Percentiles rank a stretch among this genome's conserved stretches.
Conservation (phyloP, 106 monocot species). For the Vanilla planifolia region DNA sequence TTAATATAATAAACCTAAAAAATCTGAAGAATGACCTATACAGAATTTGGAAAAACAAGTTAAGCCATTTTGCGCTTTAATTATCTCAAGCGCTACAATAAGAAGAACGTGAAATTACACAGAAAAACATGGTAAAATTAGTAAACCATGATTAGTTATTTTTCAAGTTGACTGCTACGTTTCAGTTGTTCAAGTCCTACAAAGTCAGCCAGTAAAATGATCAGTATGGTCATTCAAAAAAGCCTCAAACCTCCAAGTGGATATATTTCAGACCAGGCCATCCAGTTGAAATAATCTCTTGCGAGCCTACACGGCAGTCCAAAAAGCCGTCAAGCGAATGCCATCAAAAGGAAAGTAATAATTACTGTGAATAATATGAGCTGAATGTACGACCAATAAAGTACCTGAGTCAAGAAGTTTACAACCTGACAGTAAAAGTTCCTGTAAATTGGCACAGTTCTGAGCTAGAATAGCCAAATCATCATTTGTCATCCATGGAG, state of each 20-base stretch:
- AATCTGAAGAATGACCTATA: too few relatives aligned
- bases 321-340: neutral
- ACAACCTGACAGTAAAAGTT: constrained; percentile 69
- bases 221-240: too few relatives aligned
- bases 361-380: neutral
- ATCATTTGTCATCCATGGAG: constrained; percentile 69
- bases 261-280: constrained; percentile 65
- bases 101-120: too few relatives aligned
- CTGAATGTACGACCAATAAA: neutral
- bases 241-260: constrained; percentile 58
- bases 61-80: too few relatives aligned
- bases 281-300: constrained; percentile 58
- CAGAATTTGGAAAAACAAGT: too few relatives aligned
- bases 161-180: too few relatives aligned
- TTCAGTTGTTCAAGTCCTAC: too few relatives aligned
- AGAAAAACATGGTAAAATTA: too few relatives aligned
- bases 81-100: too few relatives aligned
- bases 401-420: constrained; percentile 57
- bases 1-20: too few relatives aligned
- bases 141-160: too few relatives aligned
- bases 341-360: neutral
- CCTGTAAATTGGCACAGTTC: constrained; percentile 40
- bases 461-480: constrained; percentile 44
- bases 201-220: too few relatives aligned
- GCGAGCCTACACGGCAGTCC: constrained; percentile 37